Conservation (phyloP, 2,329 filamentous ascomycete genomes). For the Alternaria sp. region DNA sequence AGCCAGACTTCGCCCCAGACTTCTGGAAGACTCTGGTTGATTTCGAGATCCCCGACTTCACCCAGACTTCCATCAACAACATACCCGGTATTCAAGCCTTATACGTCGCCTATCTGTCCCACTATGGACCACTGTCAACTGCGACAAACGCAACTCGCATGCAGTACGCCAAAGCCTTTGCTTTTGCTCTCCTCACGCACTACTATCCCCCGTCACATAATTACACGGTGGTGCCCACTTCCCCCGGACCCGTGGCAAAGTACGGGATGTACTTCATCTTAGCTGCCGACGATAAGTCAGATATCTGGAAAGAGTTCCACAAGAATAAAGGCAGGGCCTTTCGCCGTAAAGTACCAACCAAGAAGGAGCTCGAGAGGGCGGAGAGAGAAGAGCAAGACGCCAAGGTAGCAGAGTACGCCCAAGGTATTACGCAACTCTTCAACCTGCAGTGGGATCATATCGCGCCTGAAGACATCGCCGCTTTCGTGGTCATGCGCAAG, state of each 20-base stretch:
- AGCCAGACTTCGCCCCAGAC: neutral
- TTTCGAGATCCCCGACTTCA: conserved; percentile 5
- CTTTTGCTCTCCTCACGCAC: conserved; percentile 24
- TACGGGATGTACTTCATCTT: conserved; percentile 23
- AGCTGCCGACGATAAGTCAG: conserved; percentile 10
- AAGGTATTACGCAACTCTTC: neutral
- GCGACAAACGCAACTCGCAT: conserved; percentile 18
- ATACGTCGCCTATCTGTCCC: conserved; percentile 14
- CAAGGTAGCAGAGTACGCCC: neutral
- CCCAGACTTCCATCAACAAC: conserved; percentile 7
- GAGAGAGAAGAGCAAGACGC: neutral
- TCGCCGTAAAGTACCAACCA: neutral
- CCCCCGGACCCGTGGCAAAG: conserved; percentile 13
- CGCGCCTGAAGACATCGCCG: conserved; percentile 24
- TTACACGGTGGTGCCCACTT: conserved; percentile 19
- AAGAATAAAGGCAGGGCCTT: conserved; percentile 6
- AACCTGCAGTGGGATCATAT: conserved; percentile 20
- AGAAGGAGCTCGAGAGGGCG: neutral
- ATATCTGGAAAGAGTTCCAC: neutral
- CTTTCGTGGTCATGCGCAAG: conserved; percentile 24
- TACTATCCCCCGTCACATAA: conserved; percentile 29
- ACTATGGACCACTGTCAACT: conserved; percentile 7
- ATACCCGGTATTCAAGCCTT: conserved; percentile 16
- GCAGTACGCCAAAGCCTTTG: conserved; percentile 24
- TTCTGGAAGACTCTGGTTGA: neutral